Conservation (phyloP, 1,284 basidiomycete genomes). For the Ceratobasidium sp. region DNA sequence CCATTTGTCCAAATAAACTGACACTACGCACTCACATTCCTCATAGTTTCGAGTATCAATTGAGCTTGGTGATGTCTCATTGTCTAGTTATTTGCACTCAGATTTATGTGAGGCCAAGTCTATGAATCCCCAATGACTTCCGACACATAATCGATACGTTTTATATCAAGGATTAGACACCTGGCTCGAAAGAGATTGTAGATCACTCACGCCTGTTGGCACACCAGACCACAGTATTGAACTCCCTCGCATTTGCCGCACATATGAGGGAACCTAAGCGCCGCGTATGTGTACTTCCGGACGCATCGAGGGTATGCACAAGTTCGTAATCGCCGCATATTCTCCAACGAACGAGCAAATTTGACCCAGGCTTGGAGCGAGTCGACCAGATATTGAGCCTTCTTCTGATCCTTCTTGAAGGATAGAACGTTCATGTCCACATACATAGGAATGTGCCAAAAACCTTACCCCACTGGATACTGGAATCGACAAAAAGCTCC, state of each 20-base stretch:
- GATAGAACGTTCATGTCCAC: background rate
- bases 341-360: background rate
- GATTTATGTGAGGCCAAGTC: background rate
- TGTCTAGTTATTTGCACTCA: too few species aligned
- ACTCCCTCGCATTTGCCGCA: background rate
- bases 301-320: constrained; percentile 7
- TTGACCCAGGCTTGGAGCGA: background rate
- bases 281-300: background rate
- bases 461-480: background rate
- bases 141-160: too few species aligned
- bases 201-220: background rate
- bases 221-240: background rate
- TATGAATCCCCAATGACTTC: background rate
- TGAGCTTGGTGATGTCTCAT: too few species aligned
- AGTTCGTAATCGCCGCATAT: background rate
- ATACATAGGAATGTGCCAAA: background rate
- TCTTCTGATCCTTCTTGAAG: background rate
- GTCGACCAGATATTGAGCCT: background rate
- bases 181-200: background rate
- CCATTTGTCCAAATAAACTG: too few species aligned
- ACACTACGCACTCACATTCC: too few species aligned
- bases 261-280: background rate
- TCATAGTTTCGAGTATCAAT: too few species aligned
- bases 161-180: background rate
- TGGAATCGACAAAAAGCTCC: background rate